phyloP scores from a whole-genome alignment of 2,329 filamentous ascomycete species.

The Fusarium citri region DNA sequence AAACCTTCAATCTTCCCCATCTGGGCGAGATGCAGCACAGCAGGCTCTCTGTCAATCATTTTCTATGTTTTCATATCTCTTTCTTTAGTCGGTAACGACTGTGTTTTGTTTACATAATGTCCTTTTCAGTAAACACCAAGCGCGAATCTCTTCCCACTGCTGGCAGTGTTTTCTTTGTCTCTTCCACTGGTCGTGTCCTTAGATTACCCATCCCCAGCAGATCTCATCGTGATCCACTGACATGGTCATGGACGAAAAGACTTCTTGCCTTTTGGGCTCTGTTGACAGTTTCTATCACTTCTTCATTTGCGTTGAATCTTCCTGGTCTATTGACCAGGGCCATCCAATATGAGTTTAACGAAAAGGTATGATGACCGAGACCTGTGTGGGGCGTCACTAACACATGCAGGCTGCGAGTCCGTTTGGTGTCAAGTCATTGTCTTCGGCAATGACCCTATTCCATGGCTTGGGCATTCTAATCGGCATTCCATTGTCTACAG shows the following conservation, averaged over 20 bases:
- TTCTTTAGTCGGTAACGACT: neutral
- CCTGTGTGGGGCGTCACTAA: rapidly evolving
- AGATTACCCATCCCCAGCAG: slow-evolving; percentile 34
- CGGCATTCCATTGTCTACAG: slow-evolving; percentile 27
- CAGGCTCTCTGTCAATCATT: neutral
- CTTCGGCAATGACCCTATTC: slow-evolving; percentile 31
- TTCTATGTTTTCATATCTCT: neutral
- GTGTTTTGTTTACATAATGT: slow-evolving; percentile 4
- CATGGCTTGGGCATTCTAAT: slow-evolving; percentile 19
- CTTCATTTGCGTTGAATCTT: slow-evolving; percentile 19
- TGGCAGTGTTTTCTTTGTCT: slow-evolving; percentile 43
- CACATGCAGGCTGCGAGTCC: neutral
- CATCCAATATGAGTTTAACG: slow-evolving; percentile 9
- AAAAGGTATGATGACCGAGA: neutral
- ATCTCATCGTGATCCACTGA: slow-evolving; percentile 34
- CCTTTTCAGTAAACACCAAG: neutral
- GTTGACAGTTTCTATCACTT: slow-evolving; percentile 14
- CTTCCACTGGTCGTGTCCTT: slow-evolving; percentile 30
- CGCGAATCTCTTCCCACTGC: slow-evolving; percentile 37
- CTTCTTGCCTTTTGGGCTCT: slow-evolving; percentile 18
- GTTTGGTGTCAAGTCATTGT: neutral
- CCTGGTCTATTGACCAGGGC: slow-evolving; percentile 11
- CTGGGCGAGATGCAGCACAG: neutral
- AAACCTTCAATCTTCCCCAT: slow-evolving; percentile 8
- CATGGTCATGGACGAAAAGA: slow-evolving; percentile 29